Evolutionary conservation across 805 yeast genomes (phyloP), one percentile per base, ranked within the genome.

Genomic region (Wickerhamiella brachini): DNA sequence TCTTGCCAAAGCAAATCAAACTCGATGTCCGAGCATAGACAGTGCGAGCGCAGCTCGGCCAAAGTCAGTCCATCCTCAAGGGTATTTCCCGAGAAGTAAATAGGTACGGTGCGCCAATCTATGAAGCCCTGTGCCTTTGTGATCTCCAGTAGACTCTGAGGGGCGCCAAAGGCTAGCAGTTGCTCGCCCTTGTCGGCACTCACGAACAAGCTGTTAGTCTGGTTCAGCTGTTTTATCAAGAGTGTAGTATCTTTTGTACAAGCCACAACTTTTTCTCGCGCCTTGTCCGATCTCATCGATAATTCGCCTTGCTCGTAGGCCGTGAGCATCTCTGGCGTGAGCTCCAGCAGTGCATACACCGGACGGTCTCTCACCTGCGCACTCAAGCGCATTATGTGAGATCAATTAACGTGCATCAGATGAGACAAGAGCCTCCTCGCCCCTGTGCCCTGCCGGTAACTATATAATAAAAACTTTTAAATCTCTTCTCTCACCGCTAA

Each of bases 171-270:
- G 5, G 59, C 62, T 12, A 42, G 22, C 7, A 62, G 39, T n/a
- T 22, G 49, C 17, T 29, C 44, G 9, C 26, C 49, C 1, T 21
- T 29, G 9, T 59, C 51, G 12, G 64, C 64, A 62, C 78, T 62
- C 21, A 88, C 54, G 57, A 87, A 63, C n/a, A 85, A 80, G 4
- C 90, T 76, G 64, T 90, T 88, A 7, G 96, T 84, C 64, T 90
- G 97, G 62, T 86, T 85, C 31, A 57, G 49, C 5, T 48, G 43
- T 4, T 57, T 54, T 26, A 59, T 31, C 10, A 45, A 9, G 34
- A 54, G 56, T 7, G 62, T 59, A 12, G 51, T 17, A 22, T 48
- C 23, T 2, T 38, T 23, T 1, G 62, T 58, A 50, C 62, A 59
- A 12, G 56, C 52, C 12, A 20, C 44, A 3, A 58, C 54, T 2